phyloP scores from a whole-genome alignment of 2,329 filamentous ascomycete species.

The Botryotinia globosa region DNA sequence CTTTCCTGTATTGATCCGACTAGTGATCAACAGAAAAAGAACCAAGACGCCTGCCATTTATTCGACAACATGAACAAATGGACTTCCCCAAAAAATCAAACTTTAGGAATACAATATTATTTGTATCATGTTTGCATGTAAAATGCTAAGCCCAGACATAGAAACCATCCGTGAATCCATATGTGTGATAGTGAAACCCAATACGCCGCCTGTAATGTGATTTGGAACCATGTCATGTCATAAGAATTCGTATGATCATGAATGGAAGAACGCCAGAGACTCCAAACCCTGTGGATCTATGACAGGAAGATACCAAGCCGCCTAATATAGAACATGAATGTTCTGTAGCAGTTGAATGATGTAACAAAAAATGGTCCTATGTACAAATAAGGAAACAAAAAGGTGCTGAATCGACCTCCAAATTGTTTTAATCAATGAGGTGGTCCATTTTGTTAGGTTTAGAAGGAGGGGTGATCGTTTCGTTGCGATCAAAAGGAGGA shows the following conservation, averaged over 20 bases:
- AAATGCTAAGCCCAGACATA: neutral
- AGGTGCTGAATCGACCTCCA: neutral
- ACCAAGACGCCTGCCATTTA: neutral
- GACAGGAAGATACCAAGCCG: neutral
- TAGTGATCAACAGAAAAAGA: neutral
- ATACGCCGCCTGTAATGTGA: conserved; percentile 11
- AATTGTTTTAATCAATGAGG: neutral
- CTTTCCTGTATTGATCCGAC: neutral
- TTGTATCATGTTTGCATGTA: neutral
- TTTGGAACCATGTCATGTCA: conserved; percentile 11
- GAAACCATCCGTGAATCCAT: neutral
- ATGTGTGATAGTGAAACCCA: conserved; percentile 5
- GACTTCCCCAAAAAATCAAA: neutral
- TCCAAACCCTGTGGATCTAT: neutral
- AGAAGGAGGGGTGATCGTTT: conserved; percentile 6
- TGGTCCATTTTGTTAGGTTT: neutral
- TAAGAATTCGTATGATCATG: conserved; percentile 12
- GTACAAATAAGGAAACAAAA: conserved; percentile 6
- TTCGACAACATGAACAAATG: neutral
- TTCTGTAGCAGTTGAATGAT: neutral
- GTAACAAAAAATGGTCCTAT: conserved; percentile 10
- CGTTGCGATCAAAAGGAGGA: conserved; percentile 1
- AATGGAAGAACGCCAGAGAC: conserved; percentile 18
- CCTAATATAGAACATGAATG: neutral
- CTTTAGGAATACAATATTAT: neutral